Evolutionary conservation across 2,329 filamentous ascomycete species (phyloP), one percentile per base, ranked within the genome.

Genomic region (Chaetomium olivaceum): DNA sequence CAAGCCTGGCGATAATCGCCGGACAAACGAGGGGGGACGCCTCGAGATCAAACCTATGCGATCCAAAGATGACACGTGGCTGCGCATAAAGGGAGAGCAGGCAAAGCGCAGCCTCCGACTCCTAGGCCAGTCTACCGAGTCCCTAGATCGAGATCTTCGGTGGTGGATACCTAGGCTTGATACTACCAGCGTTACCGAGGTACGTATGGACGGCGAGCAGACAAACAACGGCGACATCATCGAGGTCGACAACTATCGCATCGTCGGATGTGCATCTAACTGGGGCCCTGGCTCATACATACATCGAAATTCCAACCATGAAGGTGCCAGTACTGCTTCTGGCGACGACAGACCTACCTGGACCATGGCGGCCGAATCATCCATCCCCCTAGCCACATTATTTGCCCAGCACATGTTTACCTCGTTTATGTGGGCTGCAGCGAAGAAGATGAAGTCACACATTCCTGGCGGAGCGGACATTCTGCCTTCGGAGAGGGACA

Each of bases 341-440:
- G 50, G 21, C 9, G n/a, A 51, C 14, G 25, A 12, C 9, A 27
- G 11, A 14, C 21, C 50, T 27, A 52, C 21, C 21, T 52, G 50
- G 50, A 36, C 54, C 19, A 19, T 43, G 33, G 54, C 54, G 11
- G 31, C 36, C 21, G 31, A 57, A 3, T 21, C 31, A 39, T 23
- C 33, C 54, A 57, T 11, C 54, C 19, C 29, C n/a, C 31, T 57
- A 11, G 21, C 25, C 12, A 57, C n/a, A 23, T 14, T 57, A 29
- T 57, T 33, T 29, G 29, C 29, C 29, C 31, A 57, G n/a, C 54
- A 57, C 54, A 25, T 57, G 12, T 39, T 57, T n/a, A 39, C 54
- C 21, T n/a, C 54, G 16, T 57, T 57, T 19, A 57, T 39, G 54
- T 43, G 54, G 54, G 31, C 54, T 12, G 54, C 9, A 21, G 54